Base-by-base conservation (phyloP, 192 early-diverging fungal genomes). In the Coemansia guatemalensis region DNA sequence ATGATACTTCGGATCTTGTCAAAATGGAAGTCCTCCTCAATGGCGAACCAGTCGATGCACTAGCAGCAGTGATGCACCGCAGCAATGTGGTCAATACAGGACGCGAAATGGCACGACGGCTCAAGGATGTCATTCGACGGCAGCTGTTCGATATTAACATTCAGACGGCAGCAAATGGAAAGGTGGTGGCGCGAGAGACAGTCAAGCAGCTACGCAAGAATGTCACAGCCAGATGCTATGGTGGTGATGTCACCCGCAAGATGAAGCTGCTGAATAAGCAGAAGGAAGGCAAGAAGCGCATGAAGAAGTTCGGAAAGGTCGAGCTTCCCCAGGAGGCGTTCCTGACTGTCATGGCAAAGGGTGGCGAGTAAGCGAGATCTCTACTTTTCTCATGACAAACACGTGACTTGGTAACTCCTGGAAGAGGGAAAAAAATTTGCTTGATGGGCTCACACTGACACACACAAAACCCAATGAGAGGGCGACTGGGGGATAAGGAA, bases 181-280 rank as follows among this genome's bases (percentile, higher is more conserved):
- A 90, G 64, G 71, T 99, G 53, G 85, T 96, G 39, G 88, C 93
- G 5, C 72, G 95, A 32, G 96, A 98, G 67, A 90, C 88, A 63
- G 77, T 99, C 62, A 84, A 83, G 54, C 92, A 95, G 12, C 64
- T 94, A 27, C 85, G 95, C 18, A 99, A 99, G 71, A 92, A 99
- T 70, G 96, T 99, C 39, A 95, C 92, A 27, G 95, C 95, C 20
- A 99, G 96, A 81, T 95, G 91, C 64, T 99, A 99, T 67, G 95
- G 96, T 22, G 96, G 96, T 20, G 96, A 99, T 81, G 87, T 95
- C 14, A 92, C 95, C 2, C 86, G 96, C 24, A 96, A 95, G 77
- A 99, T 97, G 96, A 99, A 99, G 80, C 85, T 99, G 48, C 70
- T 99, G 60, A 88, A 95, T 54, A 91, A 90, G 58, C 93, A 95